Evolutionary conservation across 139 green algal genomes (phyloP).

Genomic region (Marvania coccoides): DNA sequence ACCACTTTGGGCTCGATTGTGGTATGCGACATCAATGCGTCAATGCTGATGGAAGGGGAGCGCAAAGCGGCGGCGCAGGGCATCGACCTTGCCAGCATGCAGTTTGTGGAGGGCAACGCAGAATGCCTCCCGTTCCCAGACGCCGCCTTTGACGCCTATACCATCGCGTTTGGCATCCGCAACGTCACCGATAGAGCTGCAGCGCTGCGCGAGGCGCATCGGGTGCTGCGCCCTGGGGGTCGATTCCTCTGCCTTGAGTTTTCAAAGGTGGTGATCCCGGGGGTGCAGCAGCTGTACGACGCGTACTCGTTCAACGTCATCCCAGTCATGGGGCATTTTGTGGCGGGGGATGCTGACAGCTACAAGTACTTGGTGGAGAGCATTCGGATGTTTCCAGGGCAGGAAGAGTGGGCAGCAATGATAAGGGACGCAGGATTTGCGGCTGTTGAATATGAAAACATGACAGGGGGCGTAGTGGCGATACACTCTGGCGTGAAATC

Average conservation of each 20-base stretch:
- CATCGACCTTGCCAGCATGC: constrained; percentile 29
- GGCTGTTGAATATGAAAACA: constrained; percentile 74
- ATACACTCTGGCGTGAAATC: constrained; percentile 90
- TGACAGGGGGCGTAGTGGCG: constrained; percentile 85
- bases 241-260: constrained; percentile 94
- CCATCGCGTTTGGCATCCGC: constrained; percentile 95
- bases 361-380: constrained; percentile 99
- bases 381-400: constrained; percentile 89
- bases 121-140: constrained; percentile 78
- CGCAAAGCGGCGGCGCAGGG: constrained; percentile 42
- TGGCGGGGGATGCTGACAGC: constrained; percentile 74
- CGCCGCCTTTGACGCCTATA: constrained; percentile 82
- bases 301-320: constrained; percentile 94
- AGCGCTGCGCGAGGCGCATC: constrained; percentile 77
- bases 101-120: constrained; percentile 82
- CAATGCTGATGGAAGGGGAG: constrained; percentile 85
- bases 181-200: constrained; percentile 83
- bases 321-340: constrained; percentile 73
- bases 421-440: constrained; percentile 78
- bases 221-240: constrained; percentile 76
- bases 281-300: constrained; percentile 83
- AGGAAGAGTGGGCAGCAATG: constrained; percentile 68
- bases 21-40: constrained; percentile 93
- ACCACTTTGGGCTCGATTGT: constrained; percentile 39
- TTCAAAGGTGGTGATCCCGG: constrained; percentile 53